Evolutionary conservation across 225 moss, liverwort and hornwort genomes (phyloP).

Genomic region (Sphagnum contortum): DNA sequence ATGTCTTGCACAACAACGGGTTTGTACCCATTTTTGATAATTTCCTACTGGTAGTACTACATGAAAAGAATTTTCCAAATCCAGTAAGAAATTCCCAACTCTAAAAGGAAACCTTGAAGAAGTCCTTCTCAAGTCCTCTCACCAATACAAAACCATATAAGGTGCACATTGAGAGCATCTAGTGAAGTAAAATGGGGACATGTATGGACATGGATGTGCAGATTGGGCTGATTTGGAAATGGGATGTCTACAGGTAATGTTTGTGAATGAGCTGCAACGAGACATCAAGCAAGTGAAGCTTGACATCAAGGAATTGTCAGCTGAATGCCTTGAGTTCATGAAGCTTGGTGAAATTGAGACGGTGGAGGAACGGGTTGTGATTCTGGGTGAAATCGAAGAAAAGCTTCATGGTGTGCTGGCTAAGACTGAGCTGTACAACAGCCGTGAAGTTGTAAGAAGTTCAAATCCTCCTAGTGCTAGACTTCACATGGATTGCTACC

Average conservation of each 20-base stretch:
- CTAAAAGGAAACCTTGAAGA: no score
- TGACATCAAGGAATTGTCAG: conserved; percentile 35
- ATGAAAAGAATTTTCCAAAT: no score
- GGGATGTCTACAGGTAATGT: conserved; percentile 31
- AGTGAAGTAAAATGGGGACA: no score
- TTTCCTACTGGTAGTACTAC: not conserved
- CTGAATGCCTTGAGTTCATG: conserved; percentile 68
- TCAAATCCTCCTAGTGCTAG: not conserved
- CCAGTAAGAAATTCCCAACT: no score
- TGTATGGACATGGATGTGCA: no score
- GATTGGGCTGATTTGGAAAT: not conserved
- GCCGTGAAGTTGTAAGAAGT: conserved; percentile 40
- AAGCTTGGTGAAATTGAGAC: conserved; percentile 55
- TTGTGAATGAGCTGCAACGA: conserved; percentile 44
- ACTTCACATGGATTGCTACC: not conserved
- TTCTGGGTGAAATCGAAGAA: conserved; percentile 54
- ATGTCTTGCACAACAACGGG: conserved; percentile 40
- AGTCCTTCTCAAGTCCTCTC: no score
- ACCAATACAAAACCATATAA: no score
- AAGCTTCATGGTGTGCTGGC: conserved; percentile 40
- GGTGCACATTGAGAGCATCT: no score
- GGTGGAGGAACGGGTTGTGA: conserved; percentile 56
- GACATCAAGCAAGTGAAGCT: conserved; percentile 42
- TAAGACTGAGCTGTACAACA: conserved; percentile 50
- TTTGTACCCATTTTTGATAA: conserved; percentile 3